Base-by-base conservation (phyloP, 305 asterid genomes). In the Ajuga reptans region DNA sequence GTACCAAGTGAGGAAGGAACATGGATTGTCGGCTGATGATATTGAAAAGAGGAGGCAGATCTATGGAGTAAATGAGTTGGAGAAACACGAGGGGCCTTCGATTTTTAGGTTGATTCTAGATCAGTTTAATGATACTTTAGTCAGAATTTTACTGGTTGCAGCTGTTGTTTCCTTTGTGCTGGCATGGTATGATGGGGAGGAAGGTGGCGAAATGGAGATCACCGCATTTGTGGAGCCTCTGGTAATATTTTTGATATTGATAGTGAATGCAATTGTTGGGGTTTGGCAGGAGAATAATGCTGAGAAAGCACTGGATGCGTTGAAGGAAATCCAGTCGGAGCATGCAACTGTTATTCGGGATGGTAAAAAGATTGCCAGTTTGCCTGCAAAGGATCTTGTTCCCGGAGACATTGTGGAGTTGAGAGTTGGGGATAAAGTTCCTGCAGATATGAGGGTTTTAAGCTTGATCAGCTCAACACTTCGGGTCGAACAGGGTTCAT, bases 261-360 rank as follows among this genome's bases (percentile, higher is more conserved):
- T 92, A 54, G 95, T 92, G 80, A 92, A 92, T 76, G 98, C 98
- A 0, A 70, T 82, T 55, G 98, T 92, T 31, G 98, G 97, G 65
- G 97, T 92, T 41, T 92, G 97, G 97, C 98, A 92, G 83, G 98
- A 92, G 80, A 92, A 84, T 78, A 92, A 92, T 76, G 97, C 98
- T 0, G 97, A 92, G 84, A 92, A 92, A 78, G 98, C 98, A 0
- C 76, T 92, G 64, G 98, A 92, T 64, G 98, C 98, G 2, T 79
- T 92, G 83, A 92, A 92, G 85, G 97, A 92, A 77, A 90, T 92
- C 64, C 98, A 90, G 72, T 92, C 98, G 0, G 97, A 90, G 78
- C 89, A 85, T 70, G 98, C 98, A 0, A 65, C 80, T 59, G 97
- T 92, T 69, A 66, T 85, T 61, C 87, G 98, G 2, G 96, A 85